These are phyloP conservation scores for Avena sativa DNA, from an alignment of 176 grass and related monocot genomes.

Conservation along the genomic window DNA sequence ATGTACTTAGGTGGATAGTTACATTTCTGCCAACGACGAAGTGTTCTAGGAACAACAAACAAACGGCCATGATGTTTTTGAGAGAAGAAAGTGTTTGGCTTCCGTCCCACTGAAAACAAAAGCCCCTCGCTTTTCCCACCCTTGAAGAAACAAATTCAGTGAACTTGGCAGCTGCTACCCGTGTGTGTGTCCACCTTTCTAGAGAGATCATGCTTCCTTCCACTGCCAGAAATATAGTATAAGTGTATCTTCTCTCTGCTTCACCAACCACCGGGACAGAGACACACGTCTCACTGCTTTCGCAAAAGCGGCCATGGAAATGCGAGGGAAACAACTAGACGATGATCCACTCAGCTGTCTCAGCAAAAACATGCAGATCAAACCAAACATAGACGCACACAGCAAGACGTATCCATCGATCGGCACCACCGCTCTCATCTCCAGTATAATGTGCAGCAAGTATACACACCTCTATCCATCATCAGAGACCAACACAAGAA, in stretches of 20 bases:
- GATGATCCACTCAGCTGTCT: constrained; percentile 7
- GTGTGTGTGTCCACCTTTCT: constrained; percentile 16
- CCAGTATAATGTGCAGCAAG: constrained; percentile 42
- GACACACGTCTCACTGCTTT: constrained; percentile 7
- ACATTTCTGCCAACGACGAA: too few species aligned
- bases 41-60: not conserved
- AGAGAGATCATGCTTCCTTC: constrained; percentile 42
- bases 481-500: constrained; percentile 19
- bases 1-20: too few species aligned
- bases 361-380: not conserved
- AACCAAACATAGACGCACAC: not conserved
- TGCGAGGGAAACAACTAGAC: too few species aligned
- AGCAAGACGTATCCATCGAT: not conserved
- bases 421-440: constrained; percentile 32
- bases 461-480: constrained; percentile 41
- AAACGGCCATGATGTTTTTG: not conserved
- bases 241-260: not conserved
- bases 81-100: not conserved
- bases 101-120: not conserved
- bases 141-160: not conserved
- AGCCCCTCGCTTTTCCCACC: not conserved
- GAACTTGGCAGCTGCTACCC: not conserved
- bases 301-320: not conserved
- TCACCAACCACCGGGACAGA: constrained; percentile 31
- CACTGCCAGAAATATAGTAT: not conserved